Base-by-base conservation (phyloP, 2,329 filamentous ascomycete genomes). In the Fusarium nisikadoi region DNA sequence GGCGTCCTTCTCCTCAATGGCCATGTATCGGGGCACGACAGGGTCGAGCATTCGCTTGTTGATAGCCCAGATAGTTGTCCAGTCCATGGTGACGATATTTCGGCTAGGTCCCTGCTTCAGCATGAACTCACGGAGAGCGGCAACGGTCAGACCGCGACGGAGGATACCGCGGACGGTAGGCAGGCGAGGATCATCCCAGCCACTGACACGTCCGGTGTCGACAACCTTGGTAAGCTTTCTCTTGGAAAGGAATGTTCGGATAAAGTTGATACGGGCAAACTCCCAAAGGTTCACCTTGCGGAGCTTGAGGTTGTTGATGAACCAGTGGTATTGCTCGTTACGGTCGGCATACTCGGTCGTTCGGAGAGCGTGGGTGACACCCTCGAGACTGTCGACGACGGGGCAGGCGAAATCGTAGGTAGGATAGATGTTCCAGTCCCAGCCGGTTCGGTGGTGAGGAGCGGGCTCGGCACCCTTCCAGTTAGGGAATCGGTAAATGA, bases 401-500 rank as follows among this genome's bases (percentile, higher is more conserved):
- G 93, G 93, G 82, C 92, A 94, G 71, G 93, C 93, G 79, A 95
- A 94, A 81, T 96, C 93, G 85, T 96, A 96, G 72, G 92, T 95
- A 38, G 93, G 93, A 83, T 95, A 95, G 79, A 94, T 92, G 84
- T 95, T 95, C 92, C 93, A 95, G 69, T 87, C 90, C 64, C 85
- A 88, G 36, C 93, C 93, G 4, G 93, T 96, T 75, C 93, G 90
- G 84, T 96, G 93, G 81, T 96, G 93, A 25, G 86, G 76, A 29
- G 76, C 74, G 8, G 77, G 77, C 76, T 79, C 77, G 68, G 78
- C 77, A 52, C 86, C 85, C 63, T 86, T 86, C 68, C 85, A 77
- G 80, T 97, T 97, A 75, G 77, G 77, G 89, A 94, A 98, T 74
- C 96, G 92, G 87, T 98, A 98, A 81, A 99, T 97, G 82, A 98